Evolutionary conservation across 139 green algal genomes (phyloP).

Genomic region (Haematococcus sp.): DNA sequence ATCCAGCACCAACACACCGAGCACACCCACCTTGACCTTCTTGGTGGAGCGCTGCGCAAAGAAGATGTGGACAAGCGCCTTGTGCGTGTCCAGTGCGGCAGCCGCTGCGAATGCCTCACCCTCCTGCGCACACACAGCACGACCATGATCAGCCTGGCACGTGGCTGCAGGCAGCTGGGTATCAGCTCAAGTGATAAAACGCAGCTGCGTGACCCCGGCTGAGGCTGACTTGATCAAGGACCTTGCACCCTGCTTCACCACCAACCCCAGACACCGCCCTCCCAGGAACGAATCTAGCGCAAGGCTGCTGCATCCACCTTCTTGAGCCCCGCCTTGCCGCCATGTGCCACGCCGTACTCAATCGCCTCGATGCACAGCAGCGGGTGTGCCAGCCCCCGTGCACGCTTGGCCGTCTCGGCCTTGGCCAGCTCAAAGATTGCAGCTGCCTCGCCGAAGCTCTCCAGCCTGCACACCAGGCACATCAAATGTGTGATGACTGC

Average conservation of each 20-base stretch:
- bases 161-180: not conserved
- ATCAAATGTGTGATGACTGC: not conserved
- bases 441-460: slow-evolving; percentile 71
- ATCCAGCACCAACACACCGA: too few species aligned
- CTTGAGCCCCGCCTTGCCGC: slow-evolving; percentile 76
- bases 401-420: slow-evolving; percentile 52
- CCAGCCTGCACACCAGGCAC: slow-evolving; percentile 44
- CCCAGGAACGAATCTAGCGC: not conserved
- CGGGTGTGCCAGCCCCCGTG: slow-evolving; percentile 80
- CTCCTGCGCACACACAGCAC: slow-evolving; percentile 65
- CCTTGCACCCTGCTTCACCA: too few species aligned
- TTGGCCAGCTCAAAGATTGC: slow-evolving; percentile 82
- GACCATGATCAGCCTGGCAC: not conserved
- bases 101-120: slow-evolving; percentile 70
- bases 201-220: too few species aligned
- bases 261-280: too few species aligned
- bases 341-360: slow-evolving; percentile 72
- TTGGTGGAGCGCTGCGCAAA: slow-evolving; percentile 93
- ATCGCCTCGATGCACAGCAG: slow-evolving; percentile 92
- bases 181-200: not conserved
- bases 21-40: slow-evolving; percentile 57
- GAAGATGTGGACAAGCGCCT: slow-evolving; percentile 97
- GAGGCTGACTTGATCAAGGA: too few species aligned
- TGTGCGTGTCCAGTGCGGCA: slow-evolving; percentile 79
- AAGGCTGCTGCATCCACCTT: slow-evolving; percentile 37